phyloP scores from a whole-genome alignment of 257 asterid genomes.

The Thymus mandschuricus region DNA sequence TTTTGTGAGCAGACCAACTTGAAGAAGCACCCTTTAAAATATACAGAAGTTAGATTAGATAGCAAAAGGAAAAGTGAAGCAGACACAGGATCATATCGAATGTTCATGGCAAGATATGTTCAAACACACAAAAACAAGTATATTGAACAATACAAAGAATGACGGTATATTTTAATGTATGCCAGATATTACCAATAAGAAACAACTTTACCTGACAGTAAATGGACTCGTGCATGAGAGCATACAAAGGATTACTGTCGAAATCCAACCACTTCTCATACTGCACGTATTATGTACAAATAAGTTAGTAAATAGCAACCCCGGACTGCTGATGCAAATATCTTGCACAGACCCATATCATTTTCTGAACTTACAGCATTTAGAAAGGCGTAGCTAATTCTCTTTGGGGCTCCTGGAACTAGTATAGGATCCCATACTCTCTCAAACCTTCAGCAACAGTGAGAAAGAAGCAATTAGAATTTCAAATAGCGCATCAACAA shows the following conservation, averaged over 20 bases:
- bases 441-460: constrained; percentile 64
- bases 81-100: neutral
- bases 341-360: constrained; percentile 15
- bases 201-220: constrained; percentile 76
- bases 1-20: constrained; percentile 85
- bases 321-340: neutral
- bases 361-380: constrained; percentile 67
- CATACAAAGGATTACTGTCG: constrained; percentile 85
- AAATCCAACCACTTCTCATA: constrained; percentile 80
- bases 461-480: constrained; percentile 19
- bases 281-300: constrained; percentile 67
- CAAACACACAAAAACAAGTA: neutral
- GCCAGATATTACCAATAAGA: constrained; percentile 24
- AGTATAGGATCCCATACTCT: constrained; percentile 91
- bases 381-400: constrained; percentile 77
- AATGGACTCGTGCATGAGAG: constrained; percentile 87
- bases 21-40: constrained; percentile 78
- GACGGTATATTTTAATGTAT: constrained; percentile 1
- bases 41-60: constrained; percentile 35
- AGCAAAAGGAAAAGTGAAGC: constrained; percentile 1
- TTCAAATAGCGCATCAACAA: neutral
- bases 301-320: constrained; percentile 30
- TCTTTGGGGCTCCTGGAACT: constrained; percentile 76
- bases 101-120: neutral
- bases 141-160: constrained; percentile 8